Evolutionary conservation across 1,139 yeast genomes (phyloP).

Genomic region (Candida tropicalis): DNA sequence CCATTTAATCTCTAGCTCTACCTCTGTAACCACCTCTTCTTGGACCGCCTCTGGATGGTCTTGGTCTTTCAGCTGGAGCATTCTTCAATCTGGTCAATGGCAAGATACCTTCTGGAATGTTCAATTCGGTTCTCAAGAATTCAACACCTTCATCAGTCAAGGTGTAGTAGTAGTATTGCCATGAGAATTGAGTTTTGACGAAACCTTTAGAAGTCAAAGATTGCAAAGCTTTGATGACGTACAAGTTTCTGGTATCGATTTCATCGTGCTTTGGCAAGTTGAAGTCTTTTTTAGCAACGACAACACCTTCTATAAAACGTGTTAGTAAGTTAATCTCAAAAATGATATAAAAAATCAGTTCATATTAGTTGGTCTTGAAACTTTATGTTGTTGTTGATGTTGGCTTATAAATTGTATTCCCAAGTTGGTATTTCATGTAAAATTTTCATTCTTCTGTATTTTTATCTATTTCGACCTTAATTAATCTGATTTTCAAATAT

Average conservation of each 20-base stretch:
- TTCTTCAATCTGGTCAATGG: conserved; percentile 98
- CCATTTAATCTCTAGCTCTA: conserved; percentile 48
- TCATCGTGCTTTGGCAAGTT: conserved; percentile 98
- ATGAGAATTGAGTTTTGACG: conserved; percentile 99
- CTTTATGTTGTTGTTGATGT: neutral
- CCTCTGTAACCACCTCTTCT: conserved; percentile 46
- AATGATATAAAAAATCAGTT: neutral
- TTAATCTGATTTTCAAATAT: neutral
- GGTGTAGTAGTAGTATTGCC: conserved; percentile 99
- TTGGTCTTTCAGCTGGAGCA: conserved; percentile 83
- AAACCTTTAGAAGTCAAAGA: conserved; percentile 98
- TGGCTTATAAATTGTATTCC: too few relatives aligned
- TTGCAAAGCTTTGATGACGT: conserved; percentile 99
- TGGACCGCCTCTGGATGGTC: conserved; percentile 45
- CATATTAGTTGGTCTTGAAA: neutral
- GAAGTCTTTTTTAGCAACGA: conserved; percentile 99
- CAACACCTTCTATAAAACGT: conserved; percentile 82
- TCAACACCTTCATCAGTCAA: conserved; percentile 99
- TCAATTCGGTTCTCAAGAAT: conserved; percentile 96
- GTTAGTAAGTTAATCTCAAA: conserved; percentile 28
- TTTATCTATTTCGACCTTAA: neutral
- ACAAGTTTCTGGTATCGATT: conserved; percentile 96
- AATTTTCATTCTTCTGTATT: neutral
- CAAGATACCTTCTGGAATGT: conserved; percentile 97
- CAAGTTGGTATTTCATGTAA: neutral